These are phyloP conservation scores for Hibiscus mutabilis DNA, from an alignment of 345 rosid species.

Conservation along the genomic window DNA sequence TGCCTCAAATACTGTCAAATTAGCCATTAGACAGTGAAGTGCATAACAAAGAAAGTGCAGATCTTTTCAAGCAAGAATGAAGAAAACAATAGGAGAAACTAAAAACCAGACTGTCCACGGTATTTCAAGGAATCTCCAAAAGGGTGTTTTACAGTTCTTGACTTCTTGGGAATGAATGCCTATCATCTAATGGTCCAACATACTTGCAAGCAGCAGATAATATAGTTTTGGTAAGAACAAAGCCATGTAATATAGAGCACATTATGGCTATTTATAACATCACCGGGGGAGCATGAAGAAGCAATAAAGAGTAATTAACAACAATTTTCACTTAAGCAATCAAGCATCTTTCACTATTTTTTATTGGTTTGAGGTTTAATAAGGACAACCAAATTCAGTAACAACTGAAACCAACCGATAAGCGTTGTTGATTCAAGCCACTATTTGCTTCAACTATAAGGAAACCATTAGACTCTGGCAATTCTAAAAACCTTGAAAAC, in stretches of 20 bases:
- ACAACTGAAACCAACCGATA: slow-evolving; percentile 59
- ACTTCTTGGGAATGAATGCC: not conserved
- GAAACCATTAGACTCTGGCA: slow-evolving; percentile 72
- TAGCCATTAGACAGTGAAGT: not conserved
- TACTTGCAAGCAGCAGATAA: not conserved
- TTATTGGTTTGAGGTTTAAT: not conserved
- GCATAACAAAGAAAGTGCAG: not conserved
- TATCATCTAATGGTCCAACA: not conserved
- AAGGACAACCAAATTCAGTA: not conserved
- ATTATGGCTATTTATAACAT: not conserved
- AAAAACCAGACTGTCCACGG: not conserved
- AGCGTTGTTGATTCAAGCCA: slow-evolving; percentile 94
- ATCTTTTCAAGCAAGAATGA: not conserved
- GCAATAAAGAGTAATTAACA: not conserved
- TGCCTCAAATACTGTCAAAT: not conserved
- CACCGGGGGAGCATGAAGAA: not conserved
- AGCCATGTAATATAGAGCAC: not conserved
- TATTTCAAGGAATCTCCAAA: not conserved
- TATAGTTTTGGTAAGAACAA: not conserved
- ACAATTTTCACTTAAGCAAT: not conserved
- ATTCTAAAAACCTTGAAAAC: slow-evolving; percentile 33
- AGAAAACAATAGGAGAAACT: not conserved
- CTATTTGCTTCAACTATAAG: slow-evolving; percentile 97
- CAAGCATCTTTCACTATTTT: slow-evolving; percentile 3
- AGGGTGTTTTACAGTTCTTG: not conserved